Evolutionary conservation across 768 basidiomycete genomes (phyloP), one percentile per base, ranked within the genome.

Genomic region (Asterophora lycoperdoides): DNA sequence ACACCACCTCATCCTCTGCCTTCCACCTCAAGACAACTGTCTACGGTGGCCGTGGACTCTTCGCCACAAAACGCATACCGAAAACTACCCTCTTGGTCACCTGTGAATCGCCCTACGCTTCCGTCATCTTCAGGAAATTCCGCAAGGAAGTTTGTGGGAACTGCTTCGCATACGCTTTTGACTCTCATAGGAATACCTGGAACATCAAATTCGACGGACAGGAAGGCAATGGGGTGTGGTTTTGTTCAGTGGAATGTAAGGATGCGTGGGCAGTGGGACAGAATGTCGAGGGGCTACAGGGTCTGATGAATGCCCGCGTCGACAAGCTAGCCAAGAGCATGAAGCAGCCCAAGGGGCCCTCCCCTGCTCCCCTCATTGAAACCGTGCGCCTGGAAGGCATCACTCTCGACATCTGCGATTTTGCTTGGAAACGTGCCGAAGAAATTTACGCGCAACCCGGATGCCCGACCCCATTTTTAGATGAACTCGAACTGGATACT

Each of bases 71-170:
- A 28, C 46, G 61, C 33, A 74, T 81, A 46, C 64, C 68, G 3
- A 67, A 70, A 34, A 70, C 71, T 44, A 73, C 74, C 8, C 66
- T 68, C 19, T 60, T 84, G 36, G 67, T 77, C 45, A 63, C 64
- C 18, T 74, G 75, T 48, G 51, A 68, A 41, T 63, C 64, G 5
- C 84, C 84, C 1, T 84, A 80, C 57, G 72, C 77, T 0, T 72
- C 71, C 42, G 80, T 81, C 29, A 69, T 86, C 43, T 78, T 78
- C 62, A 79, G 75, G 57, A 75, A 76, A 52, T 86, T 83, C 54
- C 73, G 81, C 34, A 81, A 78, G 60, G 83, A 84, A 60, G 81
- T 84, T 40, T 86, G 84, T 55, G 77, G 74, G 8, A 67, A 76
- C 58, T 86, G 84, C 63, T 85, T 82, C 59, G 71, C 74, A 33